Percentiles rank a stretch among this genome's conserved stretches.
Evolutionary conservation across 1,139 yeast genomes (phyloP).

Genomic region (Kodamaea plutei): DNA sequence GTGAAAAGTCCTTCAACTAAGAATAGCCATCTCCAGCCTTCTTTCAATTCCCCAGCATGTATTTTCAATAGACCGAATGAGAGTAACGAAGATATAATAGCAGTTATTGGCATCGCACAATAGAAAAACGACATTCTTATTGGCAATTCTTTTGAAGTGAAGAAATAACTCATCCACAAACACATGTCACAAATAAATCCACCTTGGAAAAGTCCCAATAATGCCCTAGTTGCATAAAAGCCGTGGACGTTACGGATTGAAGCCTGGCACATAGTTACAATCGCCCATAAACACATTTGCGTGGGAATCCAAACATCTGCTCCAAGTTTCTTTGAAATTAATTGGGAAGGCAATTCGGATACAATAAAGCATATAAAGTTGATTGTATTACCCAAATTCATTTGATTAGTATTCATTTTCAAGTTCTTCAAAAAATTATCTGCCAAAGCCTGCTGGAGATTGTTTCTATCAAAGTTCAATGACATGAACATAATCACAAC

Average conservation of each 20-base stretch:
- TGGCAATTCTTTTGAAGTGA: constrained; percentile 47
- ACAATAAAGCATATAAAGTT: constrained; percentile 27
- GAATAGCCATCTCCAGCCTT: constrained; percentile 67
- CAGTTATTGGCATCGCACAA: constrained; percentile 37
- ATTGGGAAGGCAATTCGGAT: constrained; percentile 32
- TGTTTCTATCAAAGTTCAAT: constrained; percentile 28
- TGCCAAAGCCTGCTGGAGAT: constrained; percentile 26
- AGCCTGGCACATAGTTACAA: constrained; percentile 22
- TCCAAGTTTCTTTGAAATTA: constrained; percentile 28
- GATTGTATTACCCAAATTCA: constrained; percentile 27
- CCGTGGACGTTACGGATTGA: constrained; percentile 16
- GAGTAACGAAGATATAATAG: constrained; percentile 36
- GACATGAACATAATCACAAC: constrained; percentile 28
- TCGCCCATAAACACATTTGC: constrained; percentile 24
- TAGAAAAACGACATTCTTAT: constrained; percentile 49
- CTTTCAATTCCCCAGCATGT: constrained; percentile 31
- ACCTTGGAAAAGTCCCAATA: constrained; percentile 49
- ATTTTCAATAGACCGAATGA: constrained; percentile 45
- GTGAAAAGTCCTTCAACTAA: constrained; percentile 61
- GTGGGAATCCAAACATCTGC: constrained; percentile 30
- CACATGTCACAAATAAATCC: constrained; percentile 56
- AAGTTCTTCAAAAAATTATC: constrained; percentile 26
- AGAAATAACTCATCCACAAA: constrained; percentile 54
- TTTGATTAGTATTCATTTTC: constrained; percentile 24
- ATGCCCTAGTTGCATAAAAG: constrained; percentile 39